A percentile compares a stretch with the other conserved stretches of the same genome.
Evolutionary conservation across 2,329 filamentous ascomycete species (phyloP).

Genomic region (Pleoardoris graminearum): DNA sequence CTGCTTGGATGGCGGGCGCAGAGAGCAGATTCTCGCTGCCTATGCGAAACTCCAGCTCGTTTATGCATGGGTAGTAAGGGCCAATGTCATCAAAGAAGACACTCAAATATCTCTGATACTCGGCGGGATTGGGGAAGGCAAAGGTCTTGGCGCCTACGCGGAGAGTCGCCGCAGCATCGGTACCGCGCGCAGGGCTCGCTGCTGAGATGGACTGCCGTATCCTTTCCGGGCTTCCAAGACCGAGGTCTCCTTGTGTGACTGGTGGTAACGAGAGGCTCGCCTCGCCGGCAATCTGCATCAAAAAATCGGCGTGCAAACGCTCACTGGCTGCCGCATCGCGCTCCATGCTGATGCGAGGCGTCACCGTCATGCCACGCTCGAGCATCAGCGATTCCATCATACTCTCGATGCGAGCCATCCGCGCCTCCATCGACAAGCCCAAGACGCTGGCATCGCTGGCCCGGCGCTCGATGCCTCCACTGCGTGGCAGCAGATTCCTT

Average conservation of each 20-base stretch:
- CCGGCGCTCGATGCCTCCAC: conserved; percentile 25
- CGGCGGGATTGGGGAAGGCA: conserved; percentile 24
- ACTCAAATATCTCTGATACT: conserved; percentile 30
- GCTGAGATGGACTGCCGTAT: conserved; percentile 9
- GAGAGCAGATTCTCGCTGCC: conserved; percentile 30
- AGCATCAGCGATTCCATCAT: conserved; percentile 43
- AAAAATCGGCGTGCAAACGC: conserved; percentile 19
- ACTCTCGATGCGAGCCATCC: conserved; percentile 40
- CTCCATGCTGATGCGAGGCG: conserved; percentile 31
- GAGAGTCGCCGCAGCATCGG: conserved; percentile 16
- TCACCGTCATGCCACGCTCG: conserved; percentile 29
- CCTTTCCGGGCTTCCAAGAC: conserved; percentile 15
- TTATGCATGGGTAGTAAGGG: conserved; percentile 33
- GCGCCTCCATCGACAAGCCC: conserved; percentile 37
- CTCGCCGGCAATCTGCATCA: conserved; percentile 29
- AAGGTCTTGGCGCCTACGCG: conserved; percentile 23
- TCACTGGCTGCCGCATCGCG: conserved; percentile 29
- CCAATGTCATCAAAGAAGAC: conserved; percentile 36
- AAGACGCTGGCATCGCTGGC: conserved; percentile 33
- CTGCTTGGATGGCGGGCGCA: conserved; percentile 15
- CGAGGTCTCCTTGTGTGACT: conserved; percentile 19
- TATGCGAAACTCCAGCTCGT: conserved; percentile 32
- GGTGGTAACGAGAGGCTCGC: conserved; percentile 28
- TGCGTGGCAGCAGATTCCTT: conserved; percentile 26
- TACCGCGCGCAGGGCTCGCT: conserved; percentile 9